Evolutionary conservation across 1,284 basidiomycete species (phyloP).

Genomic region (Ceratobasidium sp.): DNA sequence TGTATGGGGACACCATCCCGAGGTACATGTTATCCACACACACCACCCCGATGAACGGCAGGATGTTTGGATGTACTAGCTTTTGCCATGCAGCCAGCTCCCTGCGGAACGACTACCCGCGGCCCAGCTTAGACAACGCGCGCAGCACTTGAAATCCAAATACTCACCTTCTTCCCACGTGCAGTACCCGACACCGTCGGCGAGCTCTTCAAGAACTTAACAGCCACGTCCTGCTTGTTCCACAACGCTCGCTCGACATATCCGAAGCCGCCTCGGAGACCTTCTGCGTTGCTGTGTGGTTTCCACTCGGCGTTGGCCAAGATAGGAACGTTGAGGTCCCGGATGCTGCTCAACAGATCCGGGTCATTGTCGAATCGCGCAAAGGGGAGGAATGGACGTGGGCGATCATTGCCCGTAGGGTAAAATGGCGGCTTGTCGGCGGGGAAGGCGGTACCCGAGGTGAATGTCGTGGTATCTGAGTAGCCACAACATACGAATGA

Average conservation of each 20-base stretch:
- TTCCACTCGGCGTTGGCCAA: slow-evolving; percentile 39
- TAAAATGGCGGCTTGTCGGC: slow-evolving; percentile 28
- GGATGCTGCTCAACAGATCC: slow-evolving; percentile 39
- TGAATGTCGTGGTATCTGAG: slow-evolving; percentile 1
- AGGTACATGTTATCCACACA: slow-evolving; percentile 41
- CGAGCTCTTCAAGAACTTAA: slow-evolving; percentile 41
- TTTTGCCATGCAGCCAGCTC: slow-evolving; percentile 27
- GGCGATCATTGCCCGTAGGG: slow-evolving; percentile 10
- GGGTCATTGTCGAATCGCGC: slow-evolving; percentile 42
- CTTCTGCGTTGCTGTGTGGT: slow-evolving; percentile 21
- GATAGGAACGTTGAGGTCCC: slow-evolving; percentile 33
- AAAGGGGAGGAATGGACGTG: slow-evolving; percentile 38
- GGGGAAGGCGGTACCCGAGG: not conserved
- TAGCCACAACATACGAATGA: slow-evolving; percentile 30
- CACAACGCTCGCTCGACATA: slow-evolving; percentile 39
- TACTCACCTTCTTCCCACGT: slow-evolving; percentile 35
- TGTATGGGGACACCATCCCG: slow-evolving; percentile 42
- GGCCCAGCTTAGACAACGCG: not conserved
- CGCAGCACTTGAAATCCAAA: too few species aligned
- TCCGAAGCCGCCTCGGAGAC: slow-evolving; percentile 39
- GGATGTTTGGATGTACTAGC: slow-evolving; percentile 36
- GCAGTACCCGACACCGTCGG: slow-evolving; percentile 34
- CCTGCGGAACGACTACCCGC: slow-evolving; percentile 30
- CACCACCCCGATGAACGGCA: slow-evolving; percentile 39
- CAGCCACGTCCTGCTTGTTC: slow-evolving; percentile 44